Evolutionary conservation across 176 grass and related monocot species (phyloP), one percentile per base, ranked within the genome.

Genomic region (Saccharum officinarum): DNA sequence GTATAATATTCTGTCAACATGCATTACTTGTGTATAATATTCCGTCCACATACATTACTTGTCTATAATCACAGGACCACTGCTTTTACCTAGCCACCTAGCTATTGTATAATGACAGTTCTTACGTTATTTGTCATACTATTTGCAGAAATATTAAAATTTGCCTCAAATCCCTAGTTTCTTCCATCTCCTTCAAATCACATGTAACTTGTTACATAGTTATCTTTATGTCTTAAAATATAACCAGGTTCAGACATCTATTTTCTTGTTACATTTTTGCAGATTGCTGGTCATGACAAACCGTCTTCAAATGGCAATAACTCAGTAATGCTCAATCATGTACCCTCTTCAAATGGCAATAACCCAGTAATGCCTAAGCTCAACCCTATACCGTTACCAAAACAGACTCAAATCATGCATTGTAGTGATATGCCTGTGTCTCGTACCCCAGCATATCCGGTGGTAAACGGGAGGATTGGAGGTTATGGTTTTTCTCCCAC

Each of bases 241-340:
- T 16, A 28, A 66, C 14, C 34, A 69, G 6, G 37, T 15, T 42
- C n/a, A n/a, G n/a, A n/a, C n/a, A 6, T 75, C 18, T 83, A 42
- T 67, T 30, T 12, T 78, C 26, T 59, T 41, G 25, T 54, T 61
- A 12, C 9, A 50, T 85, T 82, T 83, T 83, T 49, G 77, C 83
- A 98, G 91, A 93, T 98, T 42, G 90, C 93, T 62, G 89, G 93
- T 69, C 86, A 95, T 66, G 91, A 94, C 78, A 94, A 86, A 67
- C 68, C 85, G 42, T 44, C 83, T 64, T 81, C 88, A 88, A 90
- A 80, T 86, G 75, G 39, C 68, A 91, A 31, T 34, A 89, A 71
- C 73, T 83, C 71, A 69, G 77, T 88, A 71, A 84, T 80, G 52
- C 79, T 81, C 82, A 86, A 67, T 36, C 55, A 66, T 88, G 16